Conservation (phyloP, 1,284 basidiomycete species). For the Papiliotrema laurentii region DNA sequence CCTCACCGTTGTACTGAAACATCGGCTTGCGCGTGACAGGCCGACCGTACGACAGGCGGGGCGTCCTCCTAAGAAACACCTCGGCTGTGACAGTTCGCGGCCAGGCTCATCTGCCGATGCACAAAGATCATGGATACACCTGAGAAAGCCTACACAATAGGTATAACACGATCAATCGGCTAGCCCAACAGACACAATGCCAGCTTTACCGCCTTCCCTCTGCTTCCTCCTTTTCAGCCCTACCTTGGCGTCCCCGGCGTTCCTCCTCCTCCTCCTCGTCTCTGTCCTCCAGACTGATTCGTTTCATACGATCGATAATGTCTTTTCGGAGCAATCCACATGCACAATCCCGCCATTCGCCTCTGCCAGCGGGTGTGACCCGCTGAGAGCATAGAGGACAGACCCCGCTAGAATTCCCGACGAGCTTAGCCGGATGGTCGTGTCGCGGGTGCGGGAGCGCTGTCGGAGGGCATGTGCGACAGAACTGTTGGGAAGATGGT, state of each 20-base stretch:
- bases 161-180: too few relatives aligned
- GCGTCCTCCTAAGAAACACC: too few relatives aligned
- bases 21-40: too few relatives aligned
- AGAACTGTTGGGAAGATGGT: slow-evolving; percentile 16
- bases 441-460: slow-evolving; percentile 25
- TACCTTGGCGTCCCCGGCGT: neutral
- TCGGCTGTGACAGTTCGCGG: too few relatives aligned
- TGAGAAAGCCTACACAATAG: neutral
- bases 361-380: slow-evolving; percentile 11
- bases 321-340: slow-evolving; percentile 18
- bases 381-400: slow-evolving; percentile 24
- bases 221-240: slow-evolving; percentile 9
- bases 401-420: slow-evolving; percentile 25
- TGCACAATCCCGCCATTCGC: slow-evolving; percentile 21
- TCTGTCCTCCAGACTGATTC: slow-evolving; percentile 7
- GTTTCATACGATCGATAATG: slow-evolving; percentile 11
- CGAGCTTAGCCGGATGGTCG: slow-evolving; percentile 21
- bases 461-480: slow-evolving; percentile 19
- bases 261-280: slow-evolving; percentile 7
- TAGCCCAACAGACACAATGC: neutral
- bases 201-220: slow-evolving; percentile 6
- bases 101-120: too few relatives aligned
- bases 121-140: too few relatives aligned
- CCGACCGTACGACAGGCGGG: too few relatives aligned
- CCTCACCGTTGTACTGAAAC: too few relatives aligned